Evolutionary conservation across 2,329 filamentous ascomycete species (phyloP).

Genomic region (Colletotrichum trifolii): DNA sequence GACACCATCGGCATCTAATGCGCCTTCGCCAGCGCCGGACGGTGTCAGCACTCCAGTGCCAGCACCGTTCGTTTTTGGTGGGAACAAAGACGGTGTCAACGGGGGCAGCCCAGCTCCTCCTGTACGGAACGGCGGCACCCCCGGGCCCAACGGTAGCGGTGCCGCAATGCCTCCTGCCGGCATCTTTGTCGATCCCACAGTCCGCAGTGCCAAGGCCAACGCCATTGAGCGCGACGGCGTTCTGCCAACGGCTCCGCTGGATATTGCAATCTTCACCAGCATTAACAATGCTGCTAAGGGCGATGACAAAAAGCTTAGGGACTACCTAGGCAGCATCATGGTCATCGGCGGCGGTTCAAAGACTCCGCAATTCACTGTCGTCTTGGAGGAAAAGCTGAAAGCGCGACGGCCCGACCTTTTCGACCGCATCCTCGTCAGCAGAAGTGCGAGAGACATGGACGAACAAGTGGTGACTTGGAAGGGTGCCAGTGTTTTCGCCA

Average conservation of each 20-base stretch:
- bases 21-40: conserved; percentile 88
- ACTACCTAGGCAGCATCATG: conserved; percentile 92
- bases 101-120: conserved; percentile 64
- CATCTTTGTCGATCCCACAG: conserved; percentile 62
- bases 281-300: conserved; percentile 88
- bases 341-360: conserved; percentile 87
- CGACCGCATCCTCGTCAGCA: conserved; percentile 71
- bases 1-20: conserved; percentile 86
- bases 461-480: conserved; percentile 99
- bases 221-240: conserved; percentile 81
- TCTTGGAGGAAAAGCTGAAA: conserved; percentile 85
- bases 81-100: conserved; percentile 55
- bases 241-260: conserved; percentile 84
- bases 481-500: conserved; percentile 95
- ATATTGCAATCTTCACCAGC: conserved; percentile 88
- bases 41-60: conserved; percentile 74
- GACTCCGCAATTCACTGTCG: conserved; percentile 81
- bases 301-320: conserved; percentile 92
- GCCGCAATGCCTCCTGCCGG: conserved; percentile 52
- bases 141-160: conserved; percentile 46
- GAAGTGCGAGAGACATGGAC: conserved; percentile 90
- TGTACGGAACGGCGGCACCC: conserved; percentile 60
- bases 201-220: conserved; percentile 63
- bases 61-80: conserved; percentile 66
- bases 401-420: conserved; percentile 69